These are phyloP conservation scores for Cytidiella melzeri DNA, from an alignment of 768 basidiomycete species.

Conservation along the genomic window DNA sequence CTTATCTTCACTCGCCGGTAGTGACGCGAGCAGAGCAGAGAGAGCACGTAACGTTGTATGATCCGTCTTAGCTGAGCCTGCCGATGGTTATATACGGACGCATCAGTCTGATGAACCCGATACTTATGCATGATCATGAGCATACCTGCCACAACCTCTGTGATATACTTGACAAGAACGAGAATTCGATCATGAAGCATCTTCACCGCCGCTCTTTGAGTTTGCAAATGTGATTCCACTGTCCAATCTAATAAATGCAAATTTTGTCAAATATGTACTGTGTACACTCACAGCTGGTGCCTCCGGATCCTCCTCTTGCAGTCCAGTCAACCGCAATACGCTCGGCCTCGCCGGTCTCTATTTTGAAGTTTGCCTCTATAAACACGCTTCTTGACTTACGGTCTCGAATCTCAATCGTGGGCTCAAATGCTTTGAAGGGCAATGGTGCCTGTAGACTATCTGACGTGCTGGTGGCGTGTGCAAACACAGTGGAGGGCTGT, in stretches of 20 bases:
- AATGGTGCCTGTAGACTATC: slow-evolving; percentile 56
- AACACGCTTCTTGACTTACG: slow-evolving; percentile 73
- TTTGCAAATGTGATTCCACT: slow-evolving; percentile 90
- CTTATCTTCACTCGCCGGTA: slow-evolving; percentile 81
- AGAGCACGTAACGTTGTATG: slow-evolving; percentile 79
- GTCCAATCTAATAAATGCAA: too few species aligned
- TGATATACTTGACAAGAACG: slow-evolving; percentile 82
- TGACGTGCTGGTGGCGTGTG: slow-evolving; percentile 40
- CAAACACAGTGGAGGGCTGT: slow-evolving; percentile 44
- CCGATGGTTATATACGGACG: background rate
- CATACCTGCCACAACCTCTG: slow-evolving; percentile 67
- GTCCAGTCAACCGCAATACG: slow-evolving; percentile 98
- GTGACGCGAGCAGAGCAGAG: slow-evolving; percentile 77
- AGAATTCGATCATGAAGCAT: slow-evolving; percentile 93
- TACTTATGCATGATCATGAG: background rate
- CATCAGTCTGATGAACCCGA: too few species aligned
- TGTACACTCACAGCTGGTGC: slow-evolving; percentile 61
- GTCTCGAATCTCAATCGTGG: slow-evolving; percentile 79
- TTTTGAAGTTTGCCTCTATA: slow-evolving; percentile 78
- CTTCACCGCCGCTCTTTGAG: slow-evolving; percentile 91
- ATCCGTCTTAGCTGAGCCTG: slow-evolving; percentile 73
- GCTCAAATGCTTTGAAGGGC: slow-evolving; percentile 92
- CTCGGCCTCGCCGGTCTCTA: slow-evolving; percentile 98
- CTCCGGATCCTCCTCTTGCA: slow-evolving; percentile 77
- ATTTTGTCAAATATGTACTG: too few species aligned